phyloP scores from a whole-genome alignment of 805 yeast genomes.

The Starmerella roubikii region DNA sequence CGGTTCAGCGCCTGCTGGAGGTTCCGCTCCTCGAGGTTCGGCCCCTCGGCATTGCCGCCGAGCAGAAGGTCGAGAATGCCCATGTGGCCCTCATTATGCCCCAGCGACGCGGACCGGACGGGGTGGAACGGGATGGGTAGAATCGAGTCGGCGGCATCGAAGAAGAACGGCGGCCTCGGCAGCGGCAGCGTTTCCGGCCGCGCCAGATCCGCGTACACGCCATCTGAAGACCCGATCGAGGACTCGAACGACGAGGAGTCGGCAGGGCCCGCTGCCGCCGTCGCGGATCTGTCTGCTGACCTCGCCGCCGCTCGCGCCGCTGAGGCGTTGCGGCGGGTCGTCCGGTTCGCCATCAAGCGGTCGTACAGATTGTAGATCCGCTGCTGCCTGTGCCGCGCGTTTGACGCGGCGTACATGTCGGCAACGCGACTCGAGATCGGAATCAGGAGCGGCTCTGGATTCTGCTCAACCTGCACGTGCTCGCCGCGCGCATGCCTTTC shows the following conservation, averaged over 20 bases:
- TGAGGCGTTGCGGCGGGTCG: neutral
- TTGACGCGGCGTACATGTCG: too few relatives aligned
- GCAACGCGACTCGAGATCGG: neutral
- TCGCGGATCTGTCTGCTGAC: neutral
- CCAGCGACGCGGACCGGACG: neutral
- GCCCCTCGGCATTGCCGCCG: neutral
- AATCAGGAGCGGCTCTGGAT: neutral
- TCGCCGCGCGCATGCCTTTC: conserved; percentile 13
- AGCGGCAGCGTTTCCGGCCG: too few relatives aligned
- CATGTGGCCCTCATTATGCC: neutral
- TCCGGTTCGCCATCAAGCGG: neutral
- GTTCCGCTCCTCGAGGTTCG: conserved; percentile 2
- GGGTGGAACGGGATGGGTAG: neutral
- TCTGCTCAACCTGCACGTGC: conserved; percentile 1
- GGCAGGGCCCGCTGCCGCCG: neutral
- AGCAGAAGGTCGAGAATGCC: too few relatives aligned
- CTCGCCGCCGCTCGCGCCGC: neutral
- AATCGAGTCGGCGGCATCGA: neutral
- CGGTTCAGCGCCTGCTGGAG: conserved; percentile 4
- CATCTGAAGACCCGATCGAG: too few relatives aligned
- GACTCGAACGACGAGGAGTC: too few relatives aligned
- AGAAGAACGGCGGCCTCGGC: too few relatives aligned
- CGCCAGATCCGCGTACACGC: neutral
- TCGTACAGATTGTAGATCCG: neutral
- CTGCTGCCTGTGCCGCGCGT: too few relatives aligned